Evolutionary conservation across 192 early-diverging fungal genomes (phyloP), one percentile per base, ranked within the genome.

Genomic region (Coemansia sp.): DNA sequence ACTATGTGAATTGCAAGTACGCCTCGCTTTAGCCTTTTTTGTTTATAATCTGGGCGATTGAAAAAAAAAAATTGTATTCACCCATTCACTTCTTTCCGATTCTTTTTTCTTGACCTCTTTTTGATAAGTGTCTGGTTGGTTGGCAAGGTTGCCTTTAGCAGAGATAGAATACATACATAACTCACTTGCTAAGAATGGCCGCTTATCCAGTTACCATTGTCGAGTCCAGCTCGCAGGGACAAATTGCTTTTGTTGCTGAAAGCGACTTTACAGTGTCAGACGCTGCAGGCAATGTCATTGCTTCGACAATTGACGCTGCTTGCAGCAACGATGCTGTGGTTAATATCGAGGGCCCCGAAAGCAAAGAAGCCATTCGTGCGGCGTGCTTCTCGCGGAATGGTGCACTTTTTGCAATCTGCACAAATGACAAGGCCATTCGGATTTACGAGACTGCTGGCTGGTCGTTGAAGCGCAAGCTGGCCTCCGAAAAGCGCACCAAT

Each of bases 401-500:
- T 5, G 56, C 55, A 11, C 84, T 83, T 32, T 65, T 93, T 60
- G 89, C 87, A 1, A 77, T 84, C 6, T 86, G 84, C 61, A 87
- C 87, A 18, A 84, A 84, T 36, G 86, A 92, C 63, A 94, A 94
- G 73, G 66, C 77, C 25, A 64, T 92, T 32, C 68, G 77, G n/a
- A 76, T 92, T 52, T 94, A 88, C 87, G 71, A 86, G 56, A 86
- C 86, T 14, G 57, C 14, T 6, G 8, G 4, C 34, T 93, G 91
- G 91, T 67, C 60, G 18, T 28, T 85, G 17, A 67, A 75, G 29
- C 81, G 80, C 58, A 66, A 71, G 14, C 84, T 83, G 72, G 71
- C 64, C 7, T 34, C 61, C 22, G 82, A 64, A 33, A 96, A 96
- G 66, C 90, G 94, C 42, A 82, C 85, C n/a, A 94, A 90, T 64